These are phyloP conservation scores for Blastobotrys muscicola DNA, from an alignment of 805 yeast species.

Conservation along the genomic window DNA sequence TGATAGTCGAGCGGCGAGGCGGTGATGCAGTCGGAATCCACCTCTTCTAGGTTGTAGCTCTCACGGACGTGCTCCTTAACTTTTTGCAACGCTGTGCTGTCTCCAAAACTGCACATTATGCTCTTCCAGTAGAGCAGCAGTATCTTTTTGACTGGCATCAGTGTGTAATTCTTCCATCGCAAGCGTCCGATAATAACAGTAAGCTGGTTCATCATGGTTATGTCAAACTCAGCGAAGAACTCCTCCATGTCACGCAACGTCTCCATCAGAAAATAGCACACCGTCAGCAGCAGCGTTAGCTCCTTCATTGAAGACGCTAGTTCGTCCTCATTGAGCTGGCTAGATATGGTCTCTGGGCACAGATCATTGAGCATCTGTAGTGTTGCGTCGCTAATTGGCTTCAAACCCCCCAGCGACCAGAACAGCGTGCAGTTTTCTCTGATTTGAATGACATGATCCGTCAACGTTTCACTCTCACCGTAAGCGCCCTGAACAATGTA, in stretches of 20 bases:
- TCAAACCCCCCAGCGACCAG: constrained; percentile 11
- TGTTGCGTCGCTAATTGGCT: constrained; percentile 1
- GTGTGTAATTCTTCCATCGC: constrained; percentile 46
- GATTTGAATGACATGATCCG: constrained; percentile 21
- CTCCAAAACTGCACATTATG: constrained; percentile 52
- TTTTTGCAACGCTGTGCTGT: constrained; percentile 34
- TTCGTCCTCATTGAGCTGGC: not conserved
- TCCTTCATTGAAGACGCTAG: not conserved
- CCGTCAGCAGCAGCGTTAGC: constrained; percentile 15
- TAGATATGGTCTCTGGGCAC: not conserved
- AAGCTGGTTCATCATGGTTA: constrained; percentile 36
- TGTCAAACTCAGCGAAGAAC: constrained; percentile 18
- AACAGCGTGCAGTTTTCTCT: constrained; percentile 19
- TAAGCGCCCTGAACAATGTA: constrained; percentile 27
- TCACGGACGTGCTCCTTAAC: constrained; percentile 36
- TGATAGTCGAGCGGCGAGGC: constrained; percentile 83
- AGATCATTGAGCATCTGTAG: not conserved
- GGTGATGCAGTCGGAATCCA: constrained; percentile 26
- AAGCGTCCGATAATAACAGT: constrained; percentile 50
- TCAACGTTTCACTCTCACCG: constrained; percentile 16
- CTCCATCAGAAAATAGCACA: constrained; percentile 18
- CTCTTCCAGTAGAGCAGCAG: constrained; percentile 45
- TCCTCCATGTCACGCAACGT: constrained; percentile 7
- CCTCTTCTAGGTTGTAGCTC: constrained; percentile 22
- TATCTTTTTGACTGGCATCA: constrained; percentile 39